phyloP scores from a whole-genome alignment of 805 yeast genomes.

The Wickerhamiella shivajii region DNA sequence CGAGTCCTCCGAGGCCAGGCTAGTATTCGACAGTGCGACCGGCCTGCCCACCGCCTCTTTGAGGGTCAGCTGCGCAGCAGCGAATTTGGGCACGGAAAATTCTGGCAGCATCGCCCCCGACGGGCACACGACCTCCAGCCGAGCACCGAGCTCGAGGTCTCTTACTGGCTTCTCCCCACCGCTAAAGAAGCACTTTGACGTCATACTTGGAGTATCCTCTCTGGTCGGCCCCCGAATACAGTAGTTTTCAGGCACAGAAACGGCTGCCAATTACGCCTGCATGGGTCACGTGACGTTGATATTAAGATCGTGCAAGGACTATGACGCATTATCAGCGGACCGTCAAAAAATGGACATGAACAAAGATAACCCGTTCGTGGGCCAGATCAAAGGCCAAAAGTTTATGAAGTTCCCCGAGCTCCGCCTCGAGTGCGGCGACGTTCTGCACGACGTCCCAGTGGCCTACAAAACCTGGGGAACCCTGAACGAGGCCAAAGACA shows the following conservation, averaged over 20 bases:
- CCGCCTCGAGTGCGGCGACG: conserved; percentile 70
- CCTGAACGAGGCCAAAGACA: conserved; percentile 51
- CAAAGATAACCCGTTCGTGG: conserved; percentile 46
- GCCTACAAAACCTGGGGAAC: conserved; percentile 96
- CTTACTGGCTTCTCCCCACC: neutral
- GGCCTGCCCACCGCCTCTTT: conserved; percentile 2
- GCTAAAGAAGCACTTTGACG: conserved; percentile 1
- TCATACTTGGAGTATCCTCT: neutral
- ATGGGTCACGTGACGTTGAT: neutral
- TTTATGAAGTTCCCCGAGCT: conserved; percentile 64
- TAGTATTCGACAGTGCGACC: conserved; percentile 1
- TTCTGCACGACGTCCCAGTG: conserved; percentile 59
- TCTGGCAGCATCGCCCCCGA: neutral
- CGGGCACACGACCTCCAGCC: neutral
- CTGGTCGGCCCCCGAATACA: neutral
- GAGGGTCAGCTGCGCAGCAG: neutral
- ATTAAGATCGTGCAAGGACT: too few relatives aligned
- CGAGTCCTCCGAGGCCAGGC: neutral
- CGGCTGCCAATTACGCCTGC: neutral
- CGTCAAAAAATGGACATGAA: conserved; percentile 13
- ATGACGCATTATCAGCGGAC: neutral
- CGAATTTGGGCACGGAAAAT: neutral
- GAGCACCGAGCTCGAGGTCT: conserved; percentile 4
- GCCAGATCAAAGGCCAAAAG: conserved; percentile 60
- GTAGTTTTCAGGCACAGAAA: neutral